Evolutionary conservation across 1,284 basidiomycete species (phyloP), one percentile per base, ranked within the genome.

Genomic region (Rhizoctonia solani): DNA sequence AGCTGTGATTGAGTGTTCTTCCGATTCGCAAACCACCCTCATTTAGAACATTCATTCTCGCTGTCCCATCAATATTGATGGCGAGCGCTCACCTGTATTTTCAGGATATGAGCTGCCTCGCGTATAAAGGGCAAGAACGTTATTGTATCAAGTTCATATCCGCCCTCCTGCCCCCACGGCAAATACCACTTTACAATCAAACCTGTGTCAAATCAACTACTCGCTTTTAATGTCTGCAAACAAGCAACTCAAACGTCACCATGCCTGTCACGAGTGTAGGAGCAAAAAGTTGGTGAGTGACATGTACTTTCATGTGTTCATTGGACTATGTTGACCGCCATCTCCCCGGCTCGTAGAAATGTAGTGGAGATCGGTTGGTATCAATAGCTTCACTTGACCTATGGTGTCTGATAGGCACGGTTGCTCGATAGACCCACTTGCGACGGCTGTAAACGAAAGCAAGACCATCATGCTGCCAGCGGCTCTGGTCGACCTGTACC

Each of bases 241-340:
- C 23, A 34, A 32, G 21, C 49, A 65, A 14, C 61, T 65, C 13
- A 49, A 54, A 23, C 61, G 61, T 9, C 29, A 50, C 29, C 19
- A 32, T 23, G 61, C 61, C 16, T 65, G 61, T 23, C 61, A 65
- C n/a, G 37, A 53, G 29, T 65, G 61, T 41, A 53, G 61, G 39
- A 49, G 50, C 4, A 54, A 39, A 50, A 65, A 65, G 34, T 27
- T 65, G 29, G 61, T 65, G 32, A n/a, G 39, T 13, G 16, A 39
- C 32, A n/a, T 32, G 21, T 27, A 50, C 8, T 6, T 34, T 47
- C 3, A 8, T 23, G 9, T n/a, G 23, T 9, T 14, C 5, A 25
- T 37, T 39, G 2, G 39, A n/a, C n/a, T n/a, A n/a, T n/a, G n/a
- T n/a, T n/a, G n/a, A n/a, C n/a, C 32, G 21, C n/a, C 52, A 41